These are phyloP conservation scores for Mycena sanguinolenta DNA, from an alignment of 768 basidiomycete genomes.

Conservation along the genomic window DNA sequence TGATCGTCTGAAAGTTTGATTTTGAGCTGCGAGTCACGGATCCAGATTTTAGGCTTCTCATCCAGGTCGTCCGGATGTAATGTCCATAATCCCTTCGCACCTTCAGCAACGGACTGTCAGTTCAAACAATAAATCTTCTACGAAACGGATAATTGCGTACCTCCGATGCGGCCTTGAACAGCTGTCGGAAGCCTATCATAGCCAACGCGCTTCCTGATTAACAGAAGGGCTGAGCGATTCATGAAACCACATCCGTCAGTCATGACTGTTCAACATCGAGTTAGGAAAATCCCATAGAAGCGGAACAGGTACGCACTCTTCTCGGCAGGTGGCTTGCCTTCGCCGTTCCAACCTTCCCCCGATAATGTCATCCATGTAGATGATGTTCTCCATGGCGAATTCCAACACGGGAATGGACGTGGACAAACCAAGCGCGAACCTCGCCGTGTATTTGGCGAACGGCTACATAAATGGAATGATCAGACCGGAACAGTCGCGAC, in stretches of 20 bases:
- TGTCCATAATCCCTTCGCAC: constrained; percentile 62
- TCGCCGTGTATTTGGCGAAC: constrained; percentile 74
- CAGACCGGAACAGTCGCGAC: background rate
- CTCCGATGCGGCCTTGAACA: constrained; percentile 70
- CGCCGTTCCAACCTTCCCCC: constrained; percentile 47
- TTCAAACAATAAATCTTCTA: background rate
- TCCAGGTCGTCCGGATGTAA: constrained; percentile 63
- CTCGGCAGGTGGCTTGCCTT: constrained; percentile 61
- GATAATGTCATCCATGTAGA: constrained; percentile 61
- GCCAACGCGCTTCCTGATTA: constrained; percentile 54
- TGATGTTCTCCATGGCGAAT: constrained; percentile 64
- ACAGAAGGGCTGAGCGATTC: constrained; percentile 64
- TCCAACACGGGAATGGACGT: constrained; percentile 72
- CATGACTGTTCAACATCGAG: constrained; percentile 50
- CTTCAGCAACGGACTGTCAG: background rate
- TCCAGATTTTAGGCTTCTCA: constrained; percentile 66
- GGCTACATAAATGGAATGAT: constrained; percentile 55
- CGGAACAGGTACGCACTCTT: constrained; percentile 44
- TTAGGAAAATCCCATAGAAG: background rate
- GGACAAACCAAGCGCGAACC: constrained; percentile 76
- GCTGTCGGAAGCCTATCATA: constrained; percentile 61
- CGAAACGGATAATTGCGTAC: constrained; percentile 49
- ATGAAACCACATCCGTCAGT: constrained; percentile 85
- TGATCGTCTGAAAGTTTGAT: constrained; percentile 57
- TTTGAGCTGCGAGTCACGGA: constrained; percentile 73